A percentile compares a stretch with the other conserved stretches of the same genome.
Evolutionary conservation across 768 basidiomycete species (phyloP).

Genomic region (Lactarius psammicola): DNA sequence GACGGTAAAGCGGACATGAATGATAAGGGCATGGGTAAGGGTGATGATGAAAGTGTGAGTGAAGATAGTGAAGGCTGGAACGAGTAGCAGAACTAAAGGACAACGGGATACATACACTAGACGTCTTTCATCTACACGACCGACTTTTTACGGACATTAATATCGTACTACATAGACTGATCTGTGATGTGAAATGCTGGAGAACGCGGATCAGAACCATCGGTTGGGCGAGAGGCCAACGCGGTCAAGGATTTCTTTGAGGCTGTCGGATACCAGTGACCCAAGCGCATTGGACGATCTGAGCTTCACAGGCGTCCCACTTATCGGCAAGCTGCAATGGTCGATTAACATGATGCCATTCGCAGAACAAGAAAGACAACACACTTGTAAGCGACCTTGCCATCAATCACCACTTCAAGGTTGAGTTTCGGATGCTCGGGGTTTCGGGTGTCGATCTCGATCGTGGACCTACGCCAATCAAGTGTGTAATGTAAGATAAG

Average conservation of each 20-base stretch:
- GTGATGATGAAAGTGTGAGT: not conserved
- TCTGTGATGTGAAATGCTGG: not conserved
- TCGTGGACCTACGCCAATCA: constrained; percentile 48
- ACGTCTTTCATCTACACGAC: constrained; percentile 8
- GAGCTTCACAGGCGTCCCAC: constrained; percentile 48
- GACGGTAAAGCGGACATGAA: too few species aligned
- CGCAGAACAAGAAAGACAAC: constrained; percentile 27
- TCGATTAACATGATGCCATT: constrained; percentile 6
- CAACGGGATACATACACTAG: not conserved
- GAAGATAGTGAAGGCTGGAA: not conserved
- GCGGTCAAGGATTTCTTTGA: constrained; percentile 55
- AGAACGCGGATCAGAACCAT: constrained; percentile 47
- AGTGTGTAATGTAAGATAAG: too few species aligned
- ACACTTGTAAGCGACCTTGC: constrained; percentile 52
- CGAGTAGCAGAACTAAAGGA: not conserved
- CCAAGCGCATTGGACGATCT: constrained; percentile 46
- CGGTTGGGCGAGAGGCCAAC: constrained; percentile 53
- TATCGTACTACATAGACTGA: constrained; percentile 6
- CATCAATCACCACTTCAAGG: constrained; percentile 61
- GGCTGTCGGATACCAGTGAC: constrained; percentile 45
- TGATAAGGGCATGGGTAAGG: too few species aligned
- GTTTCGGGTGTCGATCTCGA: constrained; percentile 68
- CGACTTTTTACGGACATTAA: constrained; percentile 6
- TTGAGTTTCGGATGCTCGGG: constrained; percentile 48
- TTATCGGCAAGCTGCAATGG: constrained; percentile 44